These are phyloP conservation scores for Trametes polyzona DNA, from an alignment of 1,284 basidiomycete genomes.

Conservation along the genomic window DNA sequence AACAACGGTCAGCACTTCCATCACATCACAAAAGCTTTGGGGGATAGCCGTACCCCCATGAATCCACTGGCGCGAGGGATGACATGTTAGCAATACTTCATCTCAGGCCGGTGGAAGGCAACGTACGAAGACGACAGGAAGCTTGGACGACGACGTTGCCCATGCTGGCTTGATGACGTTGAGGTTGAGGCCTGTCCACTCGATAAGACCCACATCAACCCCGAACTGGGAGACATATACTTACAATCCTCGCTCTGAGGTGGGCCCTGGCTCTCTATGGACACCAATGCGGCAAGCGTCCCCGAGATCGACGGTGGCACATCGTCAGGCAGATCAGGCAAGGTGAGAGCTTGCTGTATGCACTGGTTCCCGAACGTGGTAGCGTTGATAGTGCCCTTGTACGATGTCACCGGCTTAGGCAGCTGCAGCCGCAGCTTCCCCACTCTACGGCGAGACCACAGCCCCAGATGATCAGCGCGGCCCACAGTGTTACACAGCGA, in stretches of 20 bases:
- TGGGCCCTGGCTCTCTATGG: slow-evolving; percentile 10
- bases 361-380: slow-evolving; percentile 19
- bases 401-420: slow-evolving; percentile 6
- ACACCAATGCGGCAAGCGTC: slow-evolving; percentile 16
- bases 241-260: slow-evolving; percentile 40
- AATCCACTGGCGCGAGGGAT: slow-evolving; percentile 1
- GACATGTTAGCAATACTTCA: neutral
- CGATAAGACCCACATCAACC: neutral
- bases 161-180: slow-evolving; percentile 56
- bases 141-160: slow-evolving; percentile 40
- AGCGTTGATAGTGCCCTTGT: slow-evolving; percentile 17
- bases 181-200: slow-evolving; percentile 49
- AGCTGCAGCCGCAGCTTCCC: slow-evolving; percentile 39
- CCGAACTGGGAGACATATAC: slow-evolving; percentile 34
- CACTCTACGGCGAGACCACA: slow-evolving; percentile 7
- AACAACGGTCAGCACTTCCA: neutral
- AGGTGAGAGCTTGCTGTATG: slow-evolving; percentile 35
- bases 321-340: neutral
- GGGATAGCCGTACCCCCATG: neutral
- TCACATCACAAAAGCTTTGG: neutral
- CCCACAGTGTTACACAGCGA: neutral
- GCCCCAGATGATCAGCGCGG: neutral
- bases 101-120: neutral
- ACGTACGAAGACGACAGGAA: slow-evolving; percentile 59
- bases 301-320: slow-evolving; percentile 26